Evolutionary conservation across 1,139 yeast species (phyloP), one percentile per base, ranked within the genome.

Genomic region (Suhomyces ambrosiae): DNA sequence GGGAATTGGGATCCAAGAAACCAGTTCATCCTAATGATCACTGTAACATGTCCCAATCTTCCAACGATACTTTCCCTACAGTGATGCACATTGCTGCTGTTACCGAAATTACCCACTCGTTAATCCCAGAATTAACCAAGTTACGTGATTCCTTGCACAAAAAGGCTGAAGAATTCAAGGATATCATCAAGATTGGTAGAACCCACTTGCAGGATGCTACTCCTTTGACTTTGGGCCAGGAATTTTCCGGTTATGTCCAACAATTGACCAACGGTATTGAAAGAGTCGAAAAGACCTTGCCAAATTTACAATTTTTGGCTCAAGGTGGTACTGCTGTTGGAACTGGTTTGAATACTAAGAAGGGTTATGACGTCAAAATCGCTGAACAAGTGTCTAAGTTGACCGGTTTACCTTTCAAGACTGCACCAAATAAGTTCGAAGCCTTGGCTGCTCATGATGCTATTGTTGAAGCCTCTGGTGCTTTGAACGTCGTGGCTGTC

Each of bases 301-400:
- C 56, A n/a, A 45, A 52, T 41, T 45, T 52, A 32, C 42, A 46
- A n/a, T 42, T 38, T 23, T 47, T 52, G 45, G 56, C 56, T 10
- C 56, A 52, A 33, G 56, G 56, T 42, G 56, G 56, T 23, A 52
- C 56, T 28, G 56, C 56, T 19, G 56, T 52, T 7, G 56, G 56
- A 19, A 52, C 56, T 34, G 56, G 56, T 3, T 45, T 52, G 37
- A 52, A 52, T 44, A 52, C 56, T 32, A 38, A 30, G 17, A 47
- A 49, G 39, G 54, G 54, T 5, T 52, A 46, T 35, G 56, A 52
- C 30, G 43, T 35, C 29, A 47, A 42, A 43, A 47, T 52, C 17
- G 56, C 56, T 14, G 41, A 38, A 17, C 42, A 47, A 22, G 50
- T 52, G 7, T 40, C 54, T 23, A 42, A 41, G 23, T 35, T 45